Conservation (phyloP, 345 rosid genomes). For the sweet orange (Citrus sinensis) region DNA sequence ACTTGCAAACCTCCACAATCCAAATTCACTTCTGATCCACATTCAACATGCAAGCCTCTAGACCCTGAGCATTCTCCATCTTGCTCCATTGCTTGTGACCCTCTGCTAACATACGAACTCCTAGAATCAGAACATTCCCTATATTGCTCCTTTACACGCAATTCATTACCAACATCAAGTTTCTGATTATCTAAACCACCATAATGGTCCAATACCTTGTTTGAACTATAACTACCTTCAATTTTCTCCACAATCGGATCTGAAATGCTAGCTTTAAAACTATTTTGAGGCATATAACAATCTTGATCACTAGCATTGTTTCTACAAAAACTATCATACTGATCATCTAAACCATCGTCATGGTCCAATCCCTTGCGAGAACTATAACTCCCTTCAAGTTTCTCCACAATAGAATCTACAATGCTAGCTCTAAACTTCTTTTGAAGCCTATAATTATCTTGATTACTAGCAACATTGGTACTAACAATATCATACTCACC, state of each 20-base stretch:
- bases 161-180: neutral
- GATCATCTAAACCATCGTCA: neutral
- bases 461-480: neutral
- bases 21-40: slow-evolving; percentile 8
- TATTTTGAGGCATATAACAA: neutral
- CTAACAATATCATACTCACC: neutral
- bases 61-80: slow-evolving; percentile 10
- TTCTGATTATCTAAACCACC: neutral
- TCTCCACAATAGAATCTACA: slow-evolving; percentile 8
- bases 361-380: neutral
- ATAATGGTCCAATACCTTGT: neutral
- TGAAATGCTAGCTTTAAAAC: slow-evolving; percentile 9
- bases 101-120: neutral
- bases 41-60: slow-evolving; percentile 8
- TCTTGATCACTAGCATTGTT: no score
- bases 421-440: slow-evolving; percentile 8
- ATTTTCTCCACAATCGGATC: slow-evolving; percentile 16
- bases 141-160: neutral
- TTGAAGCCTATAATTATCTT: neutral
- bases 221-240: neutral
- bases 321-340: no score
- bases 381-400: neutral
- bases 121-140: neutral
- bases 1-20: slow-evolving; percentile 6
- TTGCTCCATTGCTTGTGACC: neutral